Evolutionary conservation across 208 protist species (phyloP), one percentile per base, ranked within the genome.

Genomic region (Acanthamoeba triangularis): DNA sequence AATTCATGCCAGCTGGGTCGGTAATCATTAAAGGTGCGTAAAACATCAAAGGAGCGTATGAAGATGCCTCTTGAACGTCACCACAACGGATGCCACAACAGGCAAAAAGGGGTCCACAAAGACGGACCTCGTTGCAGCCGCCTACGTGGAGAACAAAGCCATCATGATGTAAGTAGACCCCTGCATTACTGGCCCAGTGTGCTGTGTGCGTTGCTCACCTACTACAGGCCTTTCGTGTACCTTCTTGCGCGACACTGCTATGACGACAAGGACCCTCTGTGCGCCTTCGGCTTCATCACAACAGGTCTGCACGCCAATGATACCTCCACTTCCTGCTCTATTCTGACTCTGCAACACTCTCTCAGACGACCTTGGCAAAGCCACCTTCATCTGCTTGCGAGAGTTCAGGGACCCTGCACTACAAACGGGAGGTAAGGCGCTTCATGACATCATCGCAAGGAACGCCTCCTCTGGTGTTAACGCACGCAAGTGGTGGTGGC

Each of bases 261-360:
- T 30, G 63, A 49, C 52, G 80, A 88, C 80, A 88, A 88, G 80
- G 80, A 88, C 23, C 80, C 80, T 33, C 80, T 88, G n/a, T 88
- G 41, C 52, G 80, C 80, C 5, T 65, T 88, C n/a, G 80, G 80
- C 25, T 88, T 88, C 30, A 28, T 88, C 49, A 35, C 23, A 4
- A 59, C 25, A 65, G 80, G 80, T 88, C 0, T 18, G 63, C 63
- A 35, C 5, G 63, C 11, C 25, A 35, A 1, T 10, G 63, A 28
- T 2, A 3, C 65, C 10, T 33, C n/a, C 23, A 28, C 14, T 25
- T 11, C 56, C 2, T 25, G 23, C 56, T 63, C 20, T 16, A 3
- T 63, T 16, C 23, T 25, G 44, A 47, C 44, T 47, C 44, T 47
- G 44, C 44, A 47, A 11, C 44, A 47, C 44, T 8, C 44, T 47